Evolutionary conservation across 768 basidiomycete species (phyloP), one percentile per base, ranked within the genome.

Genomic region (Amanita thiersii): DNA sequence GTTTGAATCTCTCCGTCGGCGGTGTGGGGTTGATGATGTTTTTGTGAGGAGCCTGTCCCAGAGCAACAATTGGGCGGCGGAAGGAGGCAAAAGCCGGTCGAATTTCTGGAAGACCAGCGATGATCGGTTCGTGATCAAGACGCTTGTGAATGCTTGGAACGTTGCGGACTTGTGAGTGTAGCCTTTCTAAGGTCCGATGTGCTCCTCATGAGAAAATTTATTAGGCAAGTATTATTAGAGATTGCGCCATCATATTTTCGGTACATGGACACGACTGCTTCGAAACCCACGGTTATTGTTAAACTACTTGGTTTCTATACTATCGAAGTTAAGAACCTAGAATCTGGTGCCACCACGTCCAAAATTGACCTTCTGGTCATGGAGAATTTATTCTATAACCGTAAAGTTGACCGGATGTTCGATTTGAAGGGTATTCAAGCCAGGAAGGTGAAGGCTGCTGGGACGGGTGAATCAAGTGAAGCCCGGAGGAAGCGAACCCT

Each of bases 401-500:
- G 77, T 56, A 76, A 76, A 37, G 69, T 86, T 39, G 59, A 62
- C 39, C 79, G 78, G 63, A 82, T 77, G 0, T 91, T 83, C 51
- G 87, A 91, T 54, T 61, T 91, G 39, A 91, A 91, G 56, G 87
- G 87, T 2, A 89, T 91, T 26, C 80, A 80, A 42, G 81, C 82
- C 0, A 66, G 86, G 11, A 84, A 79, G 54, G 79, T 83, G 36
- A 85, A 84, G 56, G 53, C 68, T 20, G 44, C 56, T 2, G 52
- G 55, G 4, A 52, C 54, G 19, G 60, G 58, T 42, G 54, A 55
- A n/a, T 55, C 53, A 28, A 55, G 60, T 26, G 45, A 59, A 33
- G 36, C 62, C n/a, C 52, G 61, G 24, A 55, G 56, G 12, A 66
- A 70, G 2, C 76, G 71, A 56, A 87, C 81, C 0, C 56, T 86